phyloP scores from a whole-genome alignment of 2,329 filamentous ascomycete species.

The Pseudohalonectria lignicola region DNA sequence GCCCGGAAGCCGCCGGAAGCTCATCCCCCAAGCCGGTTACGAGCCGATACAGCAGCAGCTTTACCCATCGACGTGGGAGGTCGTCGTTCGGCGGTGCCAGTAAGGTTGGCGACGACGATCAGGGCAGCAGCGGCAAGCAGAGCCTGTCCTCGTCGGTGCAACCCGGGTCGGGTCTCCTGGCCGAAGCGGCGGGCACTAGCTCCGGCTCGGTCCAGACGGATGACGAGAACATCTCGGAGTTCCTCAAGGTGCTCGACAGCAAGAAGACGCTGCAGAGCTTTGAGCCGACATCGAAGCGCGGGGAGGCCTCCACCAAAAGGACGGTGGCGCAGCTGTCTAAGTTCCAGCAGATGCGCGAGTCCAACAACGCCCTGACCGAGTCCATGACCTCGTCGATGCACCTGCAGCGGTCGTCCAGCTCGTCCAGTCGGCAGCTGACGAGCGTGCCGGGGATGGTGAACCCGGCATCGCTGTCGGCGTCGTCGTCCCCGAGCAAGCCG shows the following conservation, averaged over 20 bases:
- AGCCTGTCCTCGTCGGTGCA: slow-evolving; percentile 61
- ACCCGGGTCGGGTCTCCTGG: slow-evolving; percentile 70
- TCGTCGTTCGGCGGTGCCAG: slow-evolving; percentile 67
- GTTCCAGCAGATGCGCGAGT: slow-evolving; percentile 83
- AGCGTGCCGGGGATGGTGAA: slow-evolving; percentile 57
- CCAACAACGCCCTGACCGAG: slow-evolving; percentile 79
- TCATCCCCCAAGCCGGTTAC: slow-evolving; percentile 69
- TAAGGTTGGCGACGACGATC: slow-evolving; percentile 57
- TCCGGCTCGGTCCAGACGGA: slow-evolving; percentile 62
- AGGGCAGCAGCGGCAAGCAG: slow-evolving; percentile 69
- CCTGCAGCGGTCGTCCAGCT: slow-evolving; percentile 71
- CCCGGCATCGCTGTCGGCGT: slow-evolving; percentile 68
- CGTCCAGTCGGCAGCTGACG: slow-evolving; percentile 50
- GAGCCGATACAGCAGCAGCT: slow-evolving; percentile 89
- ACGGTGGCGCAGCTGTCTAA: slow-evolving; percentile 72
- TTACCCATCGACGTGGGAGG: slow-evolving; percentile 71
- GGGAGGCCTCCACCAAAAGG: slow-evolving; percentile 60
- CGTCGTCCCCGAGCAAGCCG: slow-evolving; percentile 82
- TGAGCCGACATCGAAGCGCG: slow-evolving; percentile 49
- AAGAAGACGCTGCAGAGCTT: slow-evolving; percentile 81
- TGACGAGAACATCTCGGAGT: slow-evolving; percentile 88
- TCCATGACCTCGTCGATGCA: slow-evolving; percentile 87
- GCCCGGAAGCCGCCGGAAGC: slow-evolving; percentile 53
- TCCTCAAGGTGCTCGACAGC: slow-evolving; percentile 77
- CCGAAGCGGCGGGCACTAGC: slow-evolving; percentile 56